These are phyloP conservation scores for Tuber calosporum DNA, from an alignment of 495 filamentous ascomycete genomes.

Conservation along the genomic window DNA sequence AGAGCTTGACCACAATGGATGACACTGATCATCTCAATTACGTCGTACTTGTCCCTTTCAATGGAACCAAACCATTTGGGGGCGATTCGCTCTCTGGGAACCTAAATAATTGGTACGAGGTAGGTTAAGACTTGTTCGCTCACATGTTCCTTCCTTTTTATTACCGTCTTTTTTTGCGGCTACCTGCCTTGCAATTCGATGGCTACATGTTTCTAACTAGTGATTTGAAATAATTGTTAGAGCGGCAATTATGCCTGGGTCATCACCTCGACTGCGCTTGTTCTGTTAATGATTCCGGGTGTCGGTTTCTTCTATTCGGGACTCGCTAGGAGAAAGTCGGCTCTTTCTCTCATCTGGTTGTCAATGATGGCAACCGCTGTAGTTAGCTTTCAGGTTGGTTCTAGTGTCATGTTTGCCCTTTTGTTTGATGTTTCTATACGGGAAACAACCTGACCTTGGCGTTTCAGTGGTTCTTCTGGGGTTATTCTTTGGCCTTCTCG, in stretches of 20 bases:
- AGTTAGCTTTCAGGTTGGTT: constrained; percentile 63
- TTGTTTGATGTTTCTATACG: constrained; percentile 6
- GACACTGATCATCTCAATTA: constrained; percentile 48
- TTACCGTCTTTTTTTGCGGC: not conserved
- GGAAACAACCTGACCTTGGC: constrained; percentile 5
- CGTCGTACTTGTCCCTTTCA: constrained; percentile 53
- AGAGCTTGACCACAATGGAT: constrained; percentile 12
- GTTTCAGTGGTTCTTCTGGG: constrained; percentile 90
- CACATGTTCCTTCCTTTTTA: not conserved
- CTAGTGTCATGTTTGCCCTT: not conserved
- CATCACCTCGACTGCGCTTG: constrained; percentile 76
- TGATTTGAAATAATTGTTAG: constrained; percentile 45
- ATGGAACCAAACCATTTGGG: constrained; percentile 58
- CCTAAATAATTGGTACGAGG: constrained; percentile 77
- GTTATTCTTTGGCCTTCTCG: constrained; percentile 88
- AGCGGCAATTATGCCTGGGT: constrained; percentile 90
- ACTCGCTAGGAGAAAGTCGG: constrained; percentile 91
- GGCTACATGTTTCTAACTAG: constrained; percentile 14
- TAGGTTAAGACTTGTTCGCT: constrained; percentile 43
- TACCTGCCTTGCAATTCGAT: not conserved
- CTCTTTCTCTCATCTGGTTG: constrained; percentile 89
- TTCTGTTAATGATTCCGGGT: constrained; percentile 96
- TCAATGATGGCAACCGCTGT: constrained; percentile 93
- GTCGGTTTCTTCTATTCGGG: constrained; percentile 99
- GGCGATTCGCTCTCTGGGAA: constrained; percentile 67